These are phyloP conservation scores for Penicillium odoratum DNA, from an alignment of 495 filamentous ascomycete genomes.

Conservation along the genomic window DNA sequence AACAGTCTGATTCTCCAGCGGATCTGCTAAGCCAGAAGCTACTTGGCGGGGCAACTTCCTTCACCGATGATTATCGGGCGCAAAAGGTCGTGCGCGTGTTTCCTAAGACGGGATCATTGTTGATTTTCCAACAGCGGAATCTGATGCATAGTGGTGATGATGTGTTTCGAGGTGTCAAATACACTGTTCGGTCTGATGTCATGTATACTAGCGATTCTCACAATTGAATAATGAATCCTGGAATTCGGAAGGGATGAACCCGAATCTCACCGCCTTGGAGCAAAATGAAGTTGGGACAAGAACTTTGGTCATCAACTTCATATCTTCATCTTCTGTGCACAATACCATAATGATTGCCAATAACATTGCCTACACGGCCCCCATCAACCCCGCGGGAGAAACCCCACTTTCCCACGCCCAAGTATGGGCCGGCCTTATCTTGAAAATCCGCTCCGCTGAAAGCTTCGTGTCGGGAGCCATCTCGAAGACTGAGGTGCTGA, in stretches of 20 bases:
- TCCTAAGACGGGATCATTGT: constrained; percentile 67
- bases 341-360: constrained; percentile 28
- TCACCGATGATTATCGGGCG: constrained; percentile 47
- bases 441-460: constrained; percentile 51
- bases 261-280: background rate
- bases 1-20: background rate
- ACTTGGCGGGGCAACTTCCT: constrained; percentile 64
- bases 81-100: constrained; percentile 58
- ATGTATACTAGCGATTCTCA: constrained; percentile 53
- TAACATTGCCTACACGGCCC: constrained; percentile 50
- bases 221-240: too few relatives aligned
- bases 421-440: constrained; percentile 52
- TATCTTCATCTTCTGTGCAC: background rate
- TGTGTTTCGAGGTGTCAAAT: constrained; percentile 70
- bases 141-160: constrained; percentile 75
- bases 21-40: constrained; percentile 12
- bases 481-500: constrained; percentile 36
- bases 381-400: constrained; percentile 49
- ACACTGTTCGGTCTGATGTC: constrained; percentile 74
- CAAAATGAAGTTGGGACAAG: too few relatives aligned
- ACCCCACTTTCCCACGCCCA: constrained; percentile 45
- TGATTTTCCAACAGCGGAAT: constrained; percentile 74
- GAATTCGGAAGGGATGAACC: background rate
- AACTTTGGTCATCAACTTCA: background rate
- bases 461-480: constrained; percentile 52